Evolutionary conservation across 345 rosid species (phyloP).

Genomic region (Populus alba): DNA sequence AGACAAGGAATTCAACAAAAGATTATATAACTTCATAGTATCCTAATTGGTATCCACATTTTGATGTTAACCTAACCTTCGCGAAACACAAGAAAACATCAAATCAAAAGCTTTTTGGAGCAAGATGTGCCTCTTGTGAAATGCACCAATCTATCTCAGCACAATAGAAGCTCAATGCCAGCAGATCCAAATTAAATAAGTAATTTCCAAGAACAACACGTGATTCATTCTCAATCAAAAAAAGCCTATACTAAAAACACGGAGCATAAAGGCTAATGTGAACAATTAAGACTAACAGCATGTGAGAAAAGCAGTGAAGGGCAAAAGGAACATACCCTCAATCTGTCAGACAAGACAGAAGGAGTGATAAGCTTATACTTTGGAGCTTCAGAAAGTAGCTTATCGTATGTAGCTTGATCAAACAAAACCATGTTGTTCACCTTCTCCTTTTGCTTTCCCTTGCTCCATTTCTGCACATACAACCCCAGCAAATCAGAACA

Average conservation of each 20-base stretch:
- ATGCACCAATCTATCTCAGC: neutral
- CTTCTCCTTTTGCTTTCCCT: constrained; percentile 91
- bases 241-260: neutral
- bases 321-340: constrained; percentile 48
- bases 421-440: constrained; percentile 92
- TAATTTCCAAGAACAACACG: neutral
- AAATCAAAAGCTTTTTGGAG: neutral
- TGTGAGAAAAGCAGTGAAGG: neutral
- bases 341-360: constrained; percentile 76
- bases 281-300: neutral
- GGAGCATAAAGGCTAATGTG: neutral
- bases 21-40: neutral
- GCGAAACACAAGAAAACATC: neutral
- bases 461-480: constrained; percentile 73
- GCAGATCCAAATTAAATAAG: neutral
- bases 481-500: neutral
- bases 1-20: too few species aligned
- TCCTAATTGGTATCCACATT: neutral
- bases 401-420: constrained; percentile 78
- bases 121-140: neutral
- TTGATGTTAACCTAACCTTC: neutral
- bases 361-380: constrained; percentile 83
- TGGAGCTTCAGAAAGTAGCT: constrained; percentile 73
- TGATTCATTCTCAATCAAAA: neutral
- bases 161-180: neutral